Base-by-base conservation (phyloP, 306 rosid genomes). In the Amphicarpaea edgeworthii region DNA sequence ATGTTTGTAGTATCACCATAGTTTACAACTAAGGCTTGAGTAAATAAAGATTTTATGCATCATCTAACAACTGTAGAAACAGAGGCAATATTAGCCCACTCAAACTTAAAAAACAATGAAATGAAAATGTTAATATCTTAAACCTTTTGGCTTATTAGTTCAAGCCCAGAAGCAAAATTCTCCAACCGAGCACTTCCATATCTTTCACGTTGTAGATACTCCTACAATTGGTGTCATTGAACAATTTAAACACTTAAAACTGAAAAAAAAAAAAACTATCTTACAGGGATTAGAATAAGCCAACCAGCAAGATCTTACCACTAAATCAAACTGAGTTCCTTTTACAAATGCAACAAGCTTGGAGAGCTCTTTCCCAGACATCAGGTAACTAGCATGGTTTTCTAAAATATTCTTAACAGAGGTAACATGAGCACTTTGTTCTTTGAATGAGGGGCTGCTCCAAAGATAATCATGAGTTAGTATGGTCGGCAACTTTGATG, bases 271-370 rank as follows among this genome's bases (percentile, higher is more conserved):
- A 23, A 59, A 72, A 61, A 46, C 42, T 11, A 46, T 47, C 7
- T 46, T n/a, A 17, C 15, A 24, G 67, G 32, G 51, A 43, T 73
- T 73, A 65, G 60, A 72, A 76, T 62, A 66, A 53, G 20, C 61
- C 40, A 50, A 67, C 30, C 55, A 23, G 77, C 26, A 75, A 78
- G 68, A 78, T 69, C 53, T 82, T 83, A 95, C 99, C 88, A 95
- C 97, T 78, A 95, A 89, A 89, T 92, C 99, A 86, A 95, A 92
- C 82, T 89, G 99, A 77, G 99, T 89, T 86, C 97, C 97, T 78
- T 95, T 89, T 78, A 90, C 99, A 82, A 95, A 95, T 70, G 97
- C 97, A 38, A 95, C 99, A 71, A 95, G 99, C 88, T 92, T 95
- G 51, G 99, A 92, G 41, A 90, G 97, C 84, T 95, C 97, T 83